These are phyloP conservation scores for Sisymbrium altissimum DNA, from an alignment of 345 rosid species.

Conservation along the genomic window DNA sequence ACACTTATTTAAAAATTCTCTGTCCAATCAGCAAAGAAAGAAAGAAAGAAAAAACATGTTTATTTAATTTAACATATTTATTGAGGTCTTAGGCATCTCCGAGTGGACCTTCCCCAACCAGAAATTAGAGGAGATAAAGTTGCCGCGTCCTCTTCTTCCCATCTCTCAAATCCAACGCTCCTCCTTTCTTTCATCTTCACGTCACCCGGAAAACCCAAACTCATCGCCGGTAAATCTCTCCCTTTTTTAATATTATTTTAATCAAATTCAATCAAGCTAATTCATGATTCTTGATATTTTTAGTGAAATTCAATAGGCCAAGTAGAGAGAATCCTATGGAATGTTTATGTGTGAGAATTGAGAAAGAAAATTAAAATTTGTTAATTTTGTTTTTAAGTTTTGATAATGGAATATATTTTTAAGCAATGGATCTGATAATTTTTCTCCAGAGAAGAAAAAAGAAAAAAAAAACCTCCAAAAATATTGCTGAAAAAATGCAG, in stretches of 20 bases:
- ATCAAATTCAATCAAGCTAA: not conserved
- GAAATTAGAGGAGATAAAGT: conserved; percentile 14
- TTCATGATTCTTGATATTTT: no score
- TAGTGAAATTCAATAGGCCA: not conserved
- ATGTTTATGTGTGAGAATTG: not conserved
- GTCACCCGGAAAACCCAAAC: not conserved
- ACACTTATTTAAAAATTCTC: no score
- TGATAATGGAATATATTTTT: not conserved
- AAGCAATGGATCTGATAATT: conserved; percentile 25
- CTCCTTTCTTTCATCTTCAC: not conserved
- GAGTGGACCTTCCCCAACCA: not conserved
- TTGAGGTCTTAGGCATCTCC: not conserved
- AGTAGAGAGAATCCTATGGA: not conserved
- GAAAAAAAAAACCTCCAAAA: not conserved
- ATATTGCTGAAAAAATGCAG: conserved; percentile 27
- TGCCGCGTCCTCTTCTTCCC: conserved; percentile 13
- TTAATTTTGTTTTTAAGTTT: no score
- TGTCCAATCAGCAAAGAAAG: no score
- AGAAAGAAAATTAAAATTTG: not conserved
- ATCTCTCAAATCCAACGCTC: not conserved
- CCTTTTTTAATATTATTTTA: not conserved
- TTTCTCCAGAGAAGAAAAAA: conserved; percentile 39
- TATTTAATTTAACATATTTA: not conserved
- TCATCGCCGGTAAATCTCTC: not conserved
- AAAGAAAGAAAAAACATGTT: not conserved